phyloP scores from a whole-genome alignment of 192 early-diverging fungal genomes.

The Kickxella alabastrina region DNA sequence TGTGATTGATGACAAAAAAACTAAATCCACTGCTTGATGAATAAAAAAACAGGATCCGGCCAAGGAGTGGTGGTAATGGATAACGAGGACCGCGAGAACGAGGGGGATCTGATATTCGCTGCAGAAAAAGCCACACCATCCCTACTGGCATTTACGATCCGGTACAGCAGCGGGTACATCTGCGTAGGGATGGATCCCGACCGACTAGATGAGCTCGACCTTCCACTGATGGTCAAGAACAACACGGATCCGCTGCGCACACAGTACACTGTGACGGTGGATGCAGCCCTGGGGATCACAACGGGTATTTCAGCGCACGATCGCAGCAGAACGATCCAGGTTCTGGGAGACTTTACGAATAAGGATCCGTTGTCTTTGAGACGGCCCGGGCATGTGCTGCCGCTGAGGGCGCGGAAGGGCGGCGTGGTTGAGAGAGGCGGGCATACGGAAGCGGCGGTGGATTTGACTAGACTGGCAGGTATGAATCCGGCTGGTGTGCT shows the following conservation, averaged over 20 bases:
- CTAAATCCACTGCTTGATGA: too few species aligned
- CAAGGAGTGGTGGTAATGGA: conserved; percentile 92
- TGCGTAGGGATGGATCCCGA: conserved; percentile 81
- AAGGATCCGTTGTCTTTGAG: conserved; percentile 66
- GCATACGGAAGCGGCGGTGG: conserved; percentile 91
- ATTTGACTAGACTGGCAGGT: conserved; percentile 82
- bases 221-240: conserved; percentile 93
- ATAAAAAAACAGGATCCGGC: conserved; percentile 60
- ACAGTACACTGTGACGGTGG: conserved; percentile 90
- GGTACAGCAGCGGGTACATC: conserved; percentile 90
- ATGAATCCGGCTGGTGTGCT: conserved; percentile 84
- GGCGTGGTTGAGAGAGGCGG: conserved; percentile 86
- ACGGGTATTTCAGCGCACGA: conserved; percentile 96
- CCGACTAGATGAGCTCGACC: conserved; percentile 74
- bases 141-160: conserved; percentile 93
- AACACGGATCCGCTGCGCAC: conserved; percentile 91
- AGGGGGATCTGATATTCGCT: conserved; percentile 97
- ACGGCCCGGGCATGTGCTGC: conserved; percentile 93
- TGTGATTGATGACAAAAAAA: too few species aligned
- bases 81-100: conserved; percentile 98
- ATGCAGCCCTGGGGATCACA: conserved; percentile 78
- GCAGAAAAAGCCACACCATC: conserved; percentile 90
- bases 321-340: conserved; percentile 71
- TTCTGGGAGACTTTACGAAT: conserved; percentile 69
- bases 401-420: conserved; percentile 75